Evolutionary conservation across 805 yeast genomes (phyloP), one percentile per base, ranked within the genome.

Genomic region (Candida chauliodis): DNA sequence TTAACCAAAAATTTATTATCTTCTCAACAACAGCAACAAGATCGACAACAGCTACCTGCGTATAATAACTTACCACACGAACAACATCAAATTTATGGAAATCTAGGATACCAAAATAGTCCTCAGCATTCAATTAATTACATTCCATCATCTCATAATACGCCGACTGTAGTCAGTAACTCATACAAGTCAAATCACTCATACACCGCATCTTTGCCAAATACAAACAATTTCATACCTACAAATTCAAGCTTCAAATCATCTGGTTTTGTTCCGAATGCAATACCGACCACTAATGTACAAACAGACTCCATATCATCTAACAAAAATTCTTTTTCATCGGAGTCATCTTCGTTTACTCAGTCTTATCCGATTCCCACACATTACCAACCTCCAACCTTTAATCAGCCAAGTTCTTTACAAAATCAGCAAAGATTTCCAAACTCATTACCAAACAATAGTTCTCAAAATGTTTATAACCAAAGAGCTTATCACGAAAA

Each of bases 221-320:
- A 61, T 18, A 24, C 38, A 10, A 47, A 43, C 25, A 43, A 44
- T 21, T 42, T 44, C 25, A 42, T 35, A 21, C 30, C 30, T 5
- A 13, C 17, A 8, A 27, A n/a, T 27, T 27, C 39, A 10, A 43
- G 46, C 28, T 44, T 37, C 29, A 49, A 44, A 24, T 29, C 45
- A 4, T 38, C 33, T 22, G 45, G 45, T 10, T 39, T 46, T 13
- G 38, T 45, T 28, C 59, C 64, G 11, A 63, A 61, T 15, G 67
- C 78, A 5, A 66, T 68, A 8, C 77, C 84, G 8, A 78, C 84
- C 2, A 78, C 84, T 1, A 71, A 66, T 42, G 63, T 78, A 21
- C 68, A 77, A 11, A 71, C 66, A 49, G 80, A 75, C 47, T 53
- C 65, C 17, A 76, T 73, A 8, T 50, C 53, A 31, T 41, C 34